Percentiles rank a stretch among this genome's conserved stretches.
phyloP scores from a whole-genome alignment of 352 stramenopile genomes.

The Lagenidium giganteum region DNA sequence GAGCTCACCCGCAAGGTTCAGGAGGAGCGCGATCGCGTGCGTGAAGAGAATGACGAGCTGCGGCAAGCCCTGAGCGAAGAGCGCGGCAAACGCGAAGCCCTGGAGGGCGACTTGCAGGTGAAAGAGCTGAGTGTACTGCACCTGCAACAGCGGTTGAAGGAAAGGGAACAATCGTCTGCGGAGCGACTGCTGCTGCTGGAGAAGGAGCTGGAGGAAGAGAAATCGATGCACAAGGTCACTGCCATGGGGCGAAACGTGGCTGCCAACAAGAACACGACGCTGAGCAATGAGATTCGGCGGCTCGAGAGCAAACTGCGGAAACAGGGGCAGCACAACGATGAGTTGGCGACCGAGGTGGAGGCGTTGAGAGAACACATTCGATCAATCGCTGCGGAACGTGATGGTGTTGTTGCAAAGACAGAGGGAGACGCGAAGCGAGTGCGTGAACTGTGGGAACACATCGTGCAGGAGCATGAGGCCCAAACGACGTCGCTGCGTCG shows the following conservation, averaged over 20 bases:
- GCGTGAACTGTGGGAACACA: constrained; percentile 76
- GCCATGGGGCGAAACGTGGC: constrained; percentile 44
- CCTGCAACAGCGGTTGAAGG: constrained; percentile 49
- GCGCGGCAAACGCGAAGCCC: constrained; percentile 21
- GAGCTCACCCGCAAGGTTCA: constrained; percentile 58
- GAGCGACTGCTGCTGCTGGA: constrained; percentile 45
- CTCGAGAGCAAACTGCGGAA: constrained; percentile 58
- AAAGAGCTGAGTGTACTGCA: constrained; percentile 68
- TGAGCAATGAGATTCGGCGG: constrained; percentile 41
- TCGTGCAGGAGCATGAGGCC: constrained; percentile 57
- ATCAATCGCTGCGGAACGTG: constrained; percentile 34
- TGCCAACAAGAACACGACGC: constrained; percentile 42
- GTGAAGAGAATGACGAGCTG: constrained; percentile 41
- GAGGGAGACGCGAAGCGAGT: constrained; percentile 68
- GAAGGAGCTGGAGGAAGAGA: constrained; percentile 60
- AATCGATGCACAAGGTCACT: constrained; percentile 40
- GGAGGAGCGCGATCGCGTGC: constrained; percentile 51
- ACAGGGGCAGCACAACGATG: constrained; percentile 58
- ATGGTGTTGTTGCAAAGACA: constrained; percentile 59
- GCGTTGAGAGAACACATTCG: constrained; percentile 40
- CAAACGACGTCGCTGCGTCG: constrained; percentile 37
- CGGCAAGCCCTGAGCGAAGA: constrained; percentile 37
- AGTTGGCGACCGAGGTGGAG: constrained; percentile 39
- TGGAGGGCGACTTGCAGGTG: constrained; percentile 59
- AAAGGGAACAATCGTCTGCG: constrained; percentile 38